Base-by-base conservation (phyloP, 768 basidiomycete species). In the Hirschioporus abietinus region DNA sequence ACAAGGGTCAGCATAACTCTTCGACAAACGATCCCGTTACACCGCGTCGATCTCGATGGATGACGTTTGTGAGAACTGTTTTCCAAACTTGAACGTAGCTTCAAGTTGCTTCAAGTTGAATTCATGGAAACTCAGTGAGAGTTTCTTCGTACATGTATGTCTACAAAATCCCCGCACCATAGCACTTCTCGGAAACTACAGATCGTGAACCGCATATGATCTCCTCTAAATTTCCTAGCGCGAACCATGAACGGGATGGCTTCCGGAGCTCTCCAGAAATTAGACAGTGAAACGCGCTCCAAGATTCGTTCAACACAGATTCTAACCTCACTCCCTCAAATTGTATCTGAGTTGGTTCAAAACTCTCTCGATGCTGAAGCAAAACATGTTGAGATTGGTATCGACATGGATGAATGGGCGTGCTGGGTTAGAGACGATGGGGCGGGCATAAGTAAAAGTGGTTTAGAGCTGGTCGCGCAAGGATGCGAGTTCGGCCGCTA, bases 381-480 rank as follows among this genome's bases (percentile, higher is more conserved):
- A 0, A 80, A 76, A 18, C 81, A 83, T 24, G 81, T 99, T 63
- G 87, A 91, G 58, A 78, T 95, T 61, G 87, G 89, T 3, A 73
- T 97, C 1, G 85, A 95, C 72, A 86, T 86, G 63, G 84, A 84
- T 59, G 86, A 89, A 59, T 96, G 94, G 93, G 81, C 82, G 7
- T 89, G 93, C 71, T 90, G 92, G 86, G 91, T 96, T 9, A 83
- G 83, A 71, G 96, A 99, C 77, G 84, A 97, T 73, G 96, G 96
- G 0, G 71, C 71, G 64, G 96, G 96, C 1, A 89, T 98, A 63
- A 77, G 77, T 42, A 85, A 83, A 72, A 83, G 84, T 7, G 85
- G 84, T 0, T 78, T 97, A 69, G 76, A 73, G 27, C 68, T 78
- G 18, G 78, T 96, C 8, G 87, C 83, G 6, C 77, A 77, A 67